Conservation (phyloP, 805 yeast species). For the Metschnikowia gelsemii region DNA sequence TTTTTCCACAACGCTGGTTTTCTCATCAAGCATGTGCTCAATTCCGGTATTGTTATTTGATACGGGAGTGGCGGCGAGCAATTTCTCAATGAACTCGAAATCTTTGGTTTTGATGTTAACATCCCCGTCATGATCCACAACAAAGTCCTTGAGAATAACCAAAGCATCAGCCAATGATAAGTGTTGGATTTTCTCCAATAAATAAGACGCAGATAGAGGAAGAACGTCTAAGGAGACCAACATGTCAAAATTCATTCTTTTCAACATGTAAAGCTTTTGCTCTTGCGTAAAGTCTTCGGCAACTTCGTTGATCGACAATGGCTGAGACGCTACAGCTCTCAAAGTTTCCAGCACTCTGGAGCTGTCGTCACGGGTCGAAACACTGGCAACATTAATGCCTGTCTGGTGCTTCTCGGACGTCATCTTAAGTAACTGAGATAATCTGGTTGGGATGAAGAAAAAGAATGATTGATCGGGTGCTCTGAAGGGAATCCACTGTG, state of each 20-base stretch:
- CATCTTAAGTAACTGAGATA: not conserved
- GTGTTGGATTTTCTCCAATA: conserved; percentile 5
- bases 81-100: conserved; percentile 4
- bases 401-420: conserved; percentile 1
- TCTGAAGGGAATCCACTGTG: no score
- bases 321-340: conserved; percentile 26
- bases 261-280: conserved; percentile 31
- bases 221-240: conserved; percentile 31
- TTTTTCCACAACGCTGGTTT: conserved; percentile 1
- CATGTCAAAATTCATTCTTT: conserved; percentile 26
- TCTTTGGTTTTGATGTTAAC: conserved; percentile 3
- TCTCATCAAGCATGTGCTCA: not conserved
- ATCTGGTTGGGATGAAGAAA: not conserved
- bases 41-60: not conserved
- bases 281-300: conserved; percentile 25
- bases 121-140: conserved; percentile 3
- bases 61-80: conserved; percentile 1
- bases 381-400: not conserved
- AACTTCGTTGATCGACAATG: conserved; percentile 27
- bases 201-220: conserved; percentile 28
- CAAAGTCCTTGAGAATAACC: not conserved
- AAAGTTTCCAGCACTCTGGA: conserved; percentile 13
- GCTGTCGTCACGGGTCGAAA: not conserved
- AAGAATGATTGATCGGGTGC: not conserved
- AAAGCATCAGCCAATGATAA: conserved; percentile 6